Evolutionary conservation across 176 grass and related monocot species (phyloP).

Genomic region (Cenchrus fungigraminus): DNA sequence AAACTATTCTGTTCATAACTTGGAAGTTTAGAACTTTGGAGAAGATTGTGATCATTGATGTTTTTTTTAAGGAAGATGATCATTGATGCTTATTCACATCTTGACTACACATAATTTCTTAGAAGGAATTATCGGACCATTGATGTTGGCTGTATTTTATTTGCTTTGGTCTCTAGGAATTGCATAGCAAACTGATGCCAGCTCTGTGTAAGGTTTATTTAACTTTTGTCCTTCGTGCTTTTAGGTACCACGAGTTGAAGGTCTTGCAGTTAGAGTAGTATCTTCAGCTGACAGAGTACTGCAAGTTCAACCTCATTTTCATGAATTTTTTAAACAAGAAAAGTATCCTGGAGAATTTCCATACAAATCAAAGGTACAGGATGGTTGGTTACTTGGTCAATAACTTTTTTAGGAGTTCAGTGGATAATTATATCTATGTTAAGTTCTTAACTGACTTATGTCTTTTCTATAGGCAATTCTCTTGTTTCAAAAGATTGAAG

Average conservation of each 20-base stretch:
- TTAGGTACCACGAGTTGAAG: conserved; percentile 87
- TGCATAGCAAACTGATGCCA: conserved; percentile 30
- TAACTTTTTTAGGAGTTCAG: conserved; percentile 6
- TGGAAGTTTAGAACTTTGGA: background rate
- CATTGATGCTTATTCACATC: conserved; percentile 13
- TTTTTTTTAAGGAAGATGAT: background rate
- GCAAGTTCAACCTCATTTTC: conserved; percentile 71
- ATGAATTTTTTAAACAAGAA: conserved; percentile 73
- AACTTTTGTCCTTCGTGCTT: conserved; percentile 42
- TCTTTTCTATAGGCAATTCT: conserved; percentile 77
- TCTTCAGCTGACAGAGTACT: conserved; percentile 73
- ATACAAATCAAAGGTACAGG: conserved; percentile 89
- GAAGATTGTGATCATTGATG: background rate
- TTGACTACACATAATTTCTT: background rate
- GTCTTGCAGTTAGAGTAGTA: conserved; percentile 87
- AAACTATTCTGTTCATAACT: background rate
- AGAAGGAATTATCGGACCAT: background rate
- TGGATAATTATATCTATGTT: conserved; percentile 15
- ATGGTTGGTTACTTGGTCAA: background rate
- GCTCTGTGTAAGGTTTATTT: conserved; percentile 21
- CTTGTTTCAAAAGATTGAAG: conserved; percentile 94
- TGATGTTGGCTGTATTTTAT: conserved; percentile 20
- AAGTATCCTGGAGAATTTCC: conserved; percentile 83
- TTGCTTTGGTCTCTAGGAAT: background rate
- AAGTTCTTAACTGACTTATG: conserved; percentile 25